Evolutionary conservation across 2,329 filamentous ascomycete species (phyloP).

Genomic region (Xylaria sp.): DNA sequence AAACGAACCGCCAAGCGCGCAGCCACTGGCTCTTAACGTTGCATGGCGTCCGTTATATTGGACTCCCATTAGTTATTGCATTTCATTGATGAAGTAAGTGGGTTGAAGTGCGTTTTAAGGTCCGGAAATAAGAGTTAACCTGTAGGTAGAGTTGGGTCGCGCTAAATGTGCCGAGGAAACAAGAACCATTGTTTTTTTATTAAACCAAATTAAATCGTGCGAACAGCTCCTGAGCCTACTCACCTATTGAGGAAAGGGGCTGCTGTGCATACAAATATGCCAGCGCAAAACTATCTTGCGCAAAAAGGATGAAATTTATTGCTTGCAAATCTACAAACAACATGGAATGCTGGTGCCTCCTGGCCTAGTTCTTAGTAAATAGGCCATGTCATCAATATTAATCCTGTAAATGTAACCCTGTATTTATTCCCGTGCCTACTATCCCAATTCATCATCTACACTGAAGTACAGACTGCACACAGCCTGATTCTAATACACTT

Average conservation of each 20-base stretch:
- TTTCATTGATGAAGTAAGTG: not conserved
- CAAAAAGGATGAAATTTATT: no score
- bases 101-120: not conserved
- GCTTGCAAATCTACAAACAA: not conserved
- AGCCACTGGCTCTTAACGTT: not conserved
- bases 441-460: not conserved
- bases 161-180: not conserved
- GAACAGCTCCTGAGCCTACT: no score
- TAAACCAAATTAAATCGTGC: not conserved
- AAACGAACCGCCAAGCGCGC: not conserved
- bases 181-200: not conserved
- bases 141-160: not conserved
- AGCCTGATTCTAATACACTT: not conserved
- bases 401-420: not conserved
- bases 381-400: not conserved
- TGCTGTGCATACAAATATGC: no score
- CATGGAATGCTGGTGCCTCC: not conserved
- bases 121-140: not conserved
- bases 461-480: not conserved
- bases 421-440: not conserved
- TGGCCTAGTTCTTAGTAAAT: not conserved
- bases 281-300: no score
- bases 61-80: conserved; percentile 5
- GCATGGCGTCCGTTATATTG: conserved; percentile 8
- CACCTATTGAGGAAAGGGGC: no score